Percentiles rank a stretch among this genome's conserved stretches.
Evolutionary conservation across 108 stramenopile species (phyloP).

Genomic region (Schizochytrium sp.): DNA sequence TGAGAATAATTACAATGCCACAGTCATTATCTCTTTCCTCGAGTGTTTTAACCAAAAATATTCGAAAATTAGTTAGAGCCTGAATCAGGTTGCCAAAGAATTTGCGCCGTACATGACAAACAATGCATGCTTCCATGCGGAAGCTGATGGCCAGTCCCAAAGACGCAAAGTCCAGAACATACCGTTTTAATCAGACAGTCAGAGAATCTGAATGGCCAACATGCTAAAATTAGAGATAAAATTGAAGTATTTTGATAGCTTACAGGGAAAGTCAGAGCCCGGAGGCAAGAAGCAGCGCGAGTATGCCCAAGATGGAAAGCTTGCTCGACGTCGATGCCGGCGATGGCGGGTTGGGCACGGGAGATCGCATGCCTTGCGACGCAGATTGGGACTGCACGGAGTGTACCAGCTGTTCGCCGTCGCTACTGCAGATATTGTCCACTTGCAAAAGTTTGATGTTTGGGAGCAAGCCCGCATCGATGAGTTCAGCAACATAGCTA

Average conservation of each 20-base stretch:
- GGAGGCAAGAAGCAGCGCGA: neutral
- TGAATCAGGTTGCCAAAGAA: no score
- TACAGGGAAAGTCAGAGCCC: no score
- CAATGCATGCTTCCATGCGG: no score
- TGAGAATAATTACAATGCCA: no score
- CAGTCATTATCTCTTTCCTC: no score
- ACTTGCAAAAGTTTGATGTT: neutral
- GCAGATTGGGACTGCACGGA: neutral
- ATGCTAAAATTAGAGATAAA: neutral
- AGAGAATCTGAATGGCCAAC: no score
- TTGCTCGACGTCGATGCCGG: neutral
- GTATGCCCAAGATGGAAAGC: neutral
- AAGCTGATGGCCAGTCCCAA: no score
- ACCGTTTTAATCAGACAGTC: no score
- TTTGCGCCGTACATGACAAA: no score
- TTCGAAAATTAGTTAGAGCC: no score
- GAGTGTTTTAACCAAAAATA: no score
- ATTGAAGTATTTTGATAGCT: neutral
- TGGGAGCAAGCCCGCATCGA: neutral
- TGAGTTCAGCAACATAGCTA: neutral
- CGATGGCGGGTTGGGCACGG: neutral
- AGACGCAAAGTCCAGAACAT: no score
- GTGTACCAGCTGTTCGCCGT: neutral
- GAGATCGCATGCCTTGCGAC: neutral
- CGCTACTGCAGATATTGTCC: neutral